phyloP scores from a whole-genome alignment of 148 eudicot genomes.

The Rhododendron molle region DNA sequence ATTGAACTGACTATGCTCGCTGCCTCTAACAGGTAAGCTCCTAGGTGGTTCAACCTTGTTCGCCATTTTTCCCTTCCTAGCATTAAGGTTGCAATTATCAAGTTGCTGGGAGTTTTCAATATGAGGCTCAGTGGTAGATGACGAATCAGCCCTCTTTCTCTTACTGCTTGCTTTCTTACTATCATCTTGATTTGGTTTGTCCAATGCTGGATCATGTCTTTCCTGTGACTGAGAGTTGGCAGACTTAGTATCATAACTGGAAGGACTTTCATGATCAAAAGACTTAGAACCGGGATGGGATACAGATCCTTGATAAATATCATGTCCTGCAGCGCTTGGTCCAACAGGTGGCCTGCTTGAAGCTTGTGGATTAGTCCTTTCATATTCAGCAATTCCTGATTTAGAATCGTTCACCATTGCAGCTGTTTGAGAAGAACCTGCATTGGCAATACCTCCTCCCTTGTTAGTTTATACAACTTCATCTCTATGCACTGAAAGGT shows the following conservation, averaged over 20 bases:
- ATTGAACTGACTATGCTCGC: conserved; percentile 12
- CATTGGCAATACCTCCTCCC: conserved; percentile 16
- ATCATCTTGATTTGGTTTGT: conserved; percentile 53
- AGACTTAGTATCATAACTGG: conserved; percentile 67
- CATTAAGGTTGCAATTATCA: conserved; percentile 34
- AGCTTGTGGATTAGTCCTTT: conserved; percentile 40
- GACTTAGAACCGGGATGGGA: conserved; percentile 54
- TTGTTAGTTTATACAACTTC: not conserved
- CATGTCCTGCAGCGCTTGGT: conserved; percentile 51
- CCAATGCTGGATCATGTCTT: conserved; percentile 60
- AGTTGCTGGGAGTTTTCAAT: conserved; percentile 36
- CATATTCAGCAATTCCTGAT: conserved; percentile 43
- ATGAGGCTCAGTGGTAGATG: conserved; percentile 38
- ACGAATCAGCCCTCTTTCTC: conserved; percentile 53
- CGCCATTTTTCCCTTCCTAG: conserved; percentile 36
- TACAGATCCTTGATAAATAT: conserved; percentile 55
- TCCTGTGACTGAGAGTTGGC: conserved; percentile 54
- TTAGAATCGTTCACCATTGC: conserved; percentile 45
- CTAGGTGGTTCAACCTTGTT: conserved; percentile 40
- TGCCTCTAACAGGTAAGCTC: conserved; percentile 12
- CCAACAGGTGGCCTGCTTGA: conserved; percentile 49
- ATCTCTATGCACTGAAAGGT: conserved; percentile 2
- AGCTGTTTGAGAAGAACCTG: conserved; percentile 58
- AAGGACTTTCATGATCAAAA: conserved; percentile 67
- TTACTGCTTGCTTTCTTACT: conserved; percentile 37